Percentiles rank a stretch among this genome's conserved stretches.
Evolutionary conservation across 805 yeast species (phyloP).

Genomic region (Kurtzmaniella cleridarum): DNA sequence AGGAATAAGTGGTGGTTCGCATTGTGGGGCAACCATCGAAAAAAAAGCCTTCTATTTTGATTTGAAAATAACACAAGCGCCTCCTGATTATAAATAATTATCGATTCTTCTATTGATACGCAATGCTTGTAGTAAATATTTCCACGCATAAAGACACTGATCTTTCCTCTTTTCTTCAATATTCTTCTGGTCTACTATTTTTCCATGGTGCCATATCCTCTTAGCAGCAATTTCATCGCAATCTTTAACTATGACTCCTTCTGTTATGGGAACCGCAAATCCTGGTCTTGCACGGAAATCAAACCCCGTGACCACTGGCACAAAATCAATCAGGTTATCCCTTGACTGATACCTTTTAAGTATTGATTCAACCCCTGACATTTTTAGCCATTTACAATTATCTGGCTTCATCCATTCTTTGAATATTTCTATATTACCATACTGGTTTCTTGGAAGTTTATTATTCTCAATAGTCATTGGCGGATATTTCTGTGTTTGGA

Average conservation of each 20-base stretch:
- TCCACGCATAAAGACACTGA: conserved; percentile 11
- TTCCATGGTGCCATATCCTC: conserved; percentile 21
- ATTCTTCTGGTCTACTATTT: conserved; percentile 7
- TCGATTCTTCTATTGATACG: conserved; percentile 12
- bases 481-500: conserved; percentile 25
- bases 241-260: conserved; percentile 22
- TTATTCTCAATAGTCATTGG: conserved; percentile 5
- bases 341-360: conserved; percentile 9
- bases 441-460: conserved; percentile 22
- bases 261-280: conserved; percentile 20
- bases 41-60: conserved; percentile 8
- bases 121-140: conserved; percentile 9
- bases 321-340: conserved; percentile 13
- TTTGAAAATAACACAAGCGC: conserved; percentile 20
- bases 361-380: conserved; percentile 16
- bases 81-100: conserved; percentile 26
- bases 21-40: conserved; percentile 20
- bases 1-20: conserved; percentile 16
- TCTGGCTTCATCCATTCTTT: conserved; percentile 25
- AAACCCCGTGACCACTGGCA: conserved; percentile 29
- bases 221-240: conserved; percentile 12
- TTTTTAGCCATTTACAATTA: conserved; percentile 22
- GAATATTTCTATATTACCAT: conserved; percentile 28
- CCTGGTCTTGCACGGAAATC: conserved; percentile 16
- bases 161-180: conserved; percentile 1